Evolutionary conservation across 208 protist species (phyloP).

Genomic region (Vickermania ingenoplastis): DNA sequence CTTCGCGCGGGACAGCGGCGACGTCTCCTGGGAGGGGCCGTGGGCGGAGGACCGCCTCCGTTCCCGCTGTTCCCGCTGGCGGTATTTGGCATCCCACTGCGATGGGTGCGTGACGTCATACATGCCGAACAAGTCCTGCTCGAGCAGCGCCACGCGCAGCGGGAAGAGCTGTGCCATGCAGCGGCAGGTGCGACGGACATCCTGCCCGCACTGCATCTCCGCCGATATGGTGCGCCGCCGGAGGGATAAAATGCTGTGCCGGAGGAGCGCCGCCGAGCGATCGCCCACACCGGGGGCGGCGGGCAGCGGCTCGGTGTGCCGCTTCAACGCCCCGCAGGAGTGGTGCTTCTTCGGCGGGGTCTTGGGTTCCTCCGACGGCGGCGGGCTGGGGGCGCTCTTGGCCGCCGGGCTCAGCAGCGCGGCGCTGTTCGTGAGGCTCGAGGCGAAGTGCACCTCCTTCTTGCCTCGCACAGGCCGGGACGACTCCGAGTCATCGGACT

Average conservation of each 20-base stretch:
- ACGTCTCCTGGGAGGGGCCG: not conserved
- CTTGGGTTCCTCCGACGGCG: not conserved
- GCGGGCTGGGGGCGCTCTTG: not conserved
- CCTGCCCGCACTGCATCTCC: constrained; percentile 20
- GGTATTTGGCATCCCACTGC: constrained; percentile 5
- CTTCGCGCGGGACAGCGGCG: not conserved
- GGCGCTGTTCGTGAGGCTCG: not conserved
- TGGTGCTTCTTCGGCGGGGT: not conserved
- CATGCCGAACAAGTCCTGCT: constrained; percentile 11
- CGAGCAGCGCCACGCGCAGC: constrained; percentile 21
- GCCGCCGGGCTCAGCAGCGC: not conserved
- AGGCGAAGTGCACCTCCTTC: not conserved
- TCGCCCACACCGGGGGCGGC: constrained; percentile 40
- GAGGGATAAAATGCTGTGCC: constrained; percentile 19
- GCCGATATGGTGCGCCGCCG: constrained; percentile 25
- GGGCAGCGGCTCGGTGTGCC: constrained; percentile 20
- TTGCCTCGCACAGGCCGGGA: not conserved
- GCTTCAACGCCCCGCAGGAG: not conserved
- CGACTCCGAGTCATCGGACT: not conserved
- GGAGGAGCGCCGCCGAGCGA: constrained; percentile 18
- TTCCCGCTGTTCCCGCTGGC: not conserved
- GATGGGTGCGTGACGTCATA: constrained; percentile 5
- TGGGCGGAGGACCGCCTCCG: not conserved
- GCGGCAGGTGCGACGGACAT: constrained; percentile 31
- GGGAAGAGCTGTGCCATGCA: constrained; percentile 25